Evolutionary conservation across 164 flowering plant genomes (phyloP), one percentile per base, ranked within the genome.

Genomic region (Amborella trichopoda): DNA sequence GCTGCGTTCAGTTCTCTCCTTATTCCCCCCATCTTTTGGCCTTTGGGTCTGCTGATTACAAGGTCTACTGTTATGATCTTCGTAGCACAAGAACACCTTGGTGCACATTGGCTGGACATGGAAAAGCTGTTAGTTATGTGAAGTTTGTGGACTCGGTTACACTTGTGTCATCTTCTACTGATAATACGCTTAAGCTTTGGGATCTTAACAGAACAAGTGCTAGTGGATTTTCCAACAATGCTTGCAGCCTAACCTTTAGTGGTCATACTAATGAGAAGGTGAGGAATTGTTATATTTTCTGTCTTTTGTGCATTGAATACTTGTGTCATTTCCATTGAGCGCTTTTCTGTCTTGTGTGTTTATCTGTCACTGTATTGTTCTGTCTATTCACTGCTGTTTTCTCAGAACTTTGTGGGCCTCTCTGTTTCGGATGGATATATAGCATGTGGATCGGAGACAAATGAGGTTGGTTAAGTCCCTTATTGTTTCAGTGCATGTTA

Each of bases 191-290:
- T 42, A 88, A 83, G 72, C 68, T 93, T 46, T 88, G 99, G 99
- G 94, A 93, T 74, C 83, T 88, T 6, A 77, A 70, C 32, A 79
- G 66, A 65, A 74, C 85, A 28, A 75, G 58, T 65, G 44, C 68
- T 36, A 50, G 38, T 54, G 77, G 78, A 52, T 52, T 59, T 30
- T 84, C 95, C 34, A 66, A 56, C 32, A 57, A 61, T 65, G 86
- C 96, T 65, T 88, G 95, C 68, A 62, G 65, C 62, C 65, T 71
- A 67, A 84, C 95, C 47, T 63, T 77, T 37, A 55, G 68, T 18
- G 99, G 99, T 17, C 99, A 93, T 49, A 71, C 89, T 13, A 93
- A 93, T 65, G 94, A 84, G 66, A 93, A 88, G 95, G 99, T 91
- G 48, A 11, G 61, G n/a, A n/a, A n/a, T n/a, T n/a, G n/a, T n/a